phyloP scores from a whole-genome alignment of 768 basidiomycete species.

The Cystofilobasidium macerans region DNA sequence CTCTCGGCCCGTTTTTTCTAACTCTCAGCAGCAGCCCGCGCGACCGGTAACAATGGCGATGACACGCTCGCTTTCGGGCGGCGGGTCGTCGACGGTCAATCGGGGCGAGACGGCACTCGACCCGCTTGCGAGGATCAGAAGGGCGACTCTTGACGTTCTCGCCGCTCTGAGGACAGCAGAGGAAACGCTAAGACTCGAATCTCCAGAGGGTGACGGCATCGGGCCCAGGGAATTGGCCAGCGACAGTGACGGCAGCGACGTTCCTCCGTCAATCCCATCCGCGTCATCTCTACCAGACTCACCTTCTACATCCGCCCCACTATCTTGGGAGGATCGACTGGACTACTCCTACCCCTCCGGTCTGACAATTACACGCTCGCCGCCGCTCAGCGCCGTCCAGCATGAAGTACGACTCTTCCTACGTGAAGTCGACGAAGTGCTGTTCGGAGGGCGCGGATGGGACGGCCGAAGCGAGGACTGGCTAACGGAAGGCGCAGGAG shows the following conservation, averaged over 20 bases:
- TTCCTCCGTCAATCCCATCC: too few species aligned
- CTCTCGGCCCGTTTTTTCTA: slow-evolving; percentile 34
- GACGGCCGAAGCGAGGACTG: neutral
- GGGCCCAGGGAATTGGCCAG: too few species aligned
- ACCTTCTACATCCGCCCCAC: neutral
- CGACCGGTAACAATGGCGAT: too few species aligned
- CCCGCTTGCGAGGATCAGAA: slow-evolving; percentile 58
- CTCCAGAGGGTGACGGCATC: slow-evolving; percentile 39
- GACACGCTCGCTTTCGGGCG: neutral
- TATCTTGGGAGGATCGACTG: neutral
- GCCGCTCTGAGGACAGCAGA: slow-evolving; percentile 66
- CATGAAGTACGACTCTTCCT: slow-evolving; percentile 21
- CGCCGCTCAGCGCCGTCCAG: neutral
- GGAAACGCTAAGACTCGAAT: slow-evolving; percentile 66
- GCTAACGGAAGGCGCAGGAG: neutral
- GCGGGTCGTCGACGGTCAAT: too few species aligned
- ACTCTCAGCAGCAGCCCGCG: too few species aligned
- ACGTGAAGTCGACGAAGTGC: slow-evolving; percentile 20
- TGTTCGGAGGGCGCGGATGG: slow-evolving; percentile 2
- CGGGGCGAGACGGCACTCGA: slow-evolving; percentile 43
- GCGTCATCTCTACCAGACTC: too few species aligned
- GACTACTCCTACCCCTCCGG: slow-evolving; percentile 12
- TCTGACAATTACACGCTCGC: slow-evolving; percentile 7
- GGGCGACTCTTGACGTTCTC: slow-evolving; percentile 72
- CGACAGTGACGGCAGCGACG: too few species aligned